phyloP scores from a whole-genome alignment of 23 red algal species.

The Gracilariopsis chorda region DNA sequence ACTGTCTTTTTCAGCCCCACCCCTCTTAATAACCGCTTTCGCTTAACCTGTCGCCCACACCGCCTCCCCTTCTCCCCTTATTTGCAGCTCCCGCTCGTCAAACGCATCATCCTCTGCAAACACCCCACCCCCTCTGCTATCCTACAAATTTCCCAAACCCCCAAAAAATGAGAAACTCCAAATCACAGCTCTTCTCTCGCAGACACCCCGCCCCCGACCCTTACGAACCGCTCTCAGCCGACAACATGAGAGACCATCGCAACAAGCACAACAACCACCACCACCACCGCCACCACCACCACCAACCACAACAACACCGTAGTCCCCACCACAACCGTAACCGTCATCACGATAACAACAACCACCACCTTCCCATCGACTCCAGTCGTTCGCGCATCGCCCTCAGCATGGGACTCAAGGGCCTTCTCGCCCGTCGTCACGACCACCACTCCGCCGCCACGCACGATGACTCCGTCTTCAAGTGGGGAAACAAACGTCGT shows the following conservation, averaged over 20 bases:
- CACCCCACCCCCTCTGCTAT: too few relatives aligned
- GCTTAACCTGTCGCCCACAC: too few relatives aligned
- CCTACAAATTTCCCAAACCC: too few relatives aligned
- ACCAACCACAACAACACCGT: background rate
- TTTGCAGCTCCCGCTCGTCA: too few relatives aligned
- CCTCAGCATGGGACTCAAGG: conserved; percentile 45
- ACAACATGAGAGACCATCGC: background rate
- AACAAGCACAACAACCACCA: background rate
- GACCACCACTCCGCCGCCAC: background rate
- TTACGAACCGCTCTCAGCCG: background rate
- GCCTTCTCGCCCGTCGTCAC: background rate
- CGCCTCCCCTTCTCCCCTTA: too few relatives aligned
- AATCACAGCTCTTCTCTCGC: conserved; percentile 28
- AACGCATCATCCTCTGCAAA: too few relatives aligned
- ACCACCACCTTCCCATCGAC: background rate
- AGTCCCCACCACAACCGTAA: background rate
- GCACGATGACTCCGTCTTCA: conserved; percentile 24
- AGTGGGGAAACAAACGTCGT: conserved; percentile 34
- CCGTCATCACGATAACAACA: background rate
- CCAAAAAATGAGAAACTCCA: conserved; percentile 37
- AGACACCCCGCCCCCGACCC: background rate
- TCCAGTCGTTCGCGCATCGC: conserved; percentile 42
- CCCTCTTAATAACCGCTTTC: too few relatives aligned
- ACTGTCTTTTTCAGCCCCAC: too few relatives aligned
- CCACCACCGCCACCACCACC: background rate